These are phyloP conservation scores for Penicillium paradoxum DNA, from an alignment of 495 filamentous ascomycete species.

Conservation along the genomic window DNA sequence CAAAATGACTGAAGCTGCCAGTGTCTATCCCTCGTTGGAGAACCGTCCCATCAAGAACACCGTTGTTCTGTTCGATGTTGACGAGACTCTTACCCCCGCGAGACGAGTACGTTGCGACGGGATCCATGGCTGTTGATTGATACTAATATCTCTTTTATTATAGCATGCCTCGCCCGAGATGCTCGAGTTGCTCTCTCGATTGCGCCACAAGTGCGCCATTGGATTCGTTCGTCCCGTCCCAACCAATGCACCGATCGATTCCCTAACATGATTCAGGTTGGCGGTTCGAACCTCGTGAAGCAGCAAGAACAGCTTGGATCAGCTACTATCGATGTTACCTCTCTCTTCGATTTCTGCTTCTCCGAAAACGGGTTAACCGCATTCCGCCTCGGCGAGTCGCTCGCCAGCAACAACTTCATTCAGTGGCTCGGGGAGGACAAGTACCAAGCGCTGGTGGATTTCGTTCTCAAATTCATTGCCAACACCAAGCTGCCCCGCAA, in stretches of 20 bases:
- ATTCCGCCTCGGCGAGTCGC: conserved; percentile 68
- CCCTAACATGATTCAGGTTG: conserved; percentile 43
- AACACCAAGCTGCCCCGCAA: conserved; percentile 81
- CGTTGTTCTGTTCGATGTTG: conserved; percentile 90
- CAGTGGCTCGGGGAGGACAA: conserved; percentile 84
- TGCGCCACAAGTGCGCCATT: conserved; percentile 87
- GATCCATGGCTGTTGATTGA: background rate
- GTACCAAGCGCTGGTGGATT: conserved; percentile 84
- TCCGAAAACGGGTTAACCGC: conserved; percentile 91
- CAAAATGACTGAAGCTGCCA: conserved; percentile 45
- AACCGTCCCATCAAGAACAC: conserved; percentile 83
- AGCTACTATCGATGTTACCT: conserved; percentile 55
- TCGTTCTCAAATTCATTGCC: conserved; percentile 82
- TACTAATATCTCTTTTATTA: conserved; percentile 8
- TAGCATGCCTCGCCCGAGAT: conserved; percentile 71
- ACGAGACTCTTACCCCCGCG: conserved; percentile 77
- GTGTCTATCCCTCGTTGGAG: conserved; percentile 66
- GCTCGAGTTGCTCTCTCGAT: conserved; percentile 67
- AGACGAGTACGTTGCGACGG: conserved; percentile 53
- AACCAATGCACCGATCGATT: background rate
- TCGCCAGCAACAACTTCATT: conserved; percentile 81
- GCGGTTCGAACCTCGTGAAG: conserved; percentile 81
- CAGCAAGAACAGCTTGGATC: conserved; percentile 93
- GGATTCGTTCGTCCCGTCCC: conserved; percentile 58
- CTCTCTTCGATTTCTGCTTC: conserved; percentile 95